Conservation (phyloP, 106 monocot species). For the Iris macrosiphon region DNA sequence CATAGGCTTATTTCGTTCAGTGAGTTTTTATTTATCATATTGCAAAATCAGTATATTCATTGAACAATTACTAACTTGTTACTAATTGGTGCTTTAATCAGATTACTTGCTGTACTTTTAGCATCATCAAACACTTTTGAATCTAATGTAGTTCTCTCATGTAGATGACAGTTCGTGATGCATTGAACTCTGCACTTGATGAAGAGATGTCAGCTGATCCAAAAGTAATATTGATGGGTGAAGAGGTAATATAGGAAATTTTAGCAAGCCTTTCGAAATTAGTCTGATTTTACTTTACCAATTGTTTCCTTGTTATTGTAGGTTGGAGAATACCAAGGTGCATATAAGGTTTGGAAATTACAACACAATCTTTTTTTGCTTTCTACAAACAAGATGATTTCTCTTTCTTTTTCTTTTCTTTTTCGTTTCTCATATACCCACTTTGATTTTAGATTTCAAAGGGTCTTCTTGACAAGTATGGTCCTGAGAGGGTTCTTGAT, state of each 20-base stretch:
- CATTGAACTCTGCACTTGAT: constrained; percentile 83
- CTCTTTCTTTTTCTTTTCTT: not conserved
- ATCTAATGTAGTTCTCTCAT: no score
- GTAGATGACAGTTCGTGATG: constrained; percentile 90
- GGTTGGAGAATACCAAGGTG: constrained; percentile 97
- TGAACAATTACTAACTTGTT: no score
- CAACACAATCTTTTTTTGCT: no score
- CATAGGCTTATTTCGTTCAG: no score
- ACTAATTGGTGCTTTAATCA: no score
- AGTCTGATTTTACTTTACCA: not conserved
- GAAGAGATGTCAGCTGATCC: constrained; percentile 95
- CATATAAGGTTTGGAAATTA: constrained; percentile 70
- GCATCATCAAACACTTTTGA: no score
- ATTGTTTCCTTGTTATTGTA: constrained; percentile 10
- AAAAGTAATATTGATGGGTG: constrained; percentile 87
- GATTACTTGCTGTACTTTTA: no score
- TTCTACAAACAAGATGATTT: not conserved
- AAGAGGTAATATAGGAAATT: constrained; percentile 50
- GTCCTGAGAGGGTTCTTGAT: constrained; percentile 85
- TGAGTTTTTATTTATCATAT: no score
- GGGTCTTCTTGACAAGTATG: constrained; percentile 86
- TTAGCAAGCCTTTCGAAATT: not conserved
- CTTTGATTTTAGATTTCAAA: constrained; percentile 85
- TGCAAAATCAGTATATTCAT: no score
- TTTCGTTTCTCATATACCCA: not conserved